Percentiles rank a stretch among this genome's conserved stretches.
Evolutionary conservation across 2,329 filamentous ascomycete genomes (phyloP).

Genomic region (Helicocarpus griseus): DNA sequence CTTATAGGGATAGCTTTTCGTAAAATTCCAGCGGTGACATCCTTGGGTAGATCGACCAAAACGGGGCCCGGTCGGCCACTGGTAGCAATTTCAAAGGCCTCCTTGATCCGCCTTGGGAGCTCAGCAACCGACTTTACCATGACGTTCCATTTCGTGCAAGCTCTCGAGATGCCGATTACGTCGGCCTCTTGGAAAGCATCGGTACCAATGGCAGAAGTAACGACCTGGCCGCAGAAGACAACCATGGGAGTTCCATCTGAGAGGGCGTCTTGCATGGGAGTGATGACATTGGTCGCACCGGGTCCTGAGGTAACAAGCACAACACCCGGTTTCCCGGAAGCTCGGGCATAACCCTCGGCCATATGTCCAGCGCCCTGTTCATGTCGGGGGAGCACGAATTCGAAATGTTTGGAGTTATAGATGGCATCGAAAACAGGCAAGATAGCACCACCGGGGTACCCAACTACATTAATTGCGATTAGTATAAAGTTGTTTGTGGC

Average conservation of each 20-base stretch:
- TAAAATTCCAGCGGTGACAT: constrained; percentile 80
- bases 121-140: constrained; percentile 96
- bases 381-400: constrained; percentile 90
- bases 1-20: constrained; percentile 73
- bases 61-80: constrained; percentile 89
- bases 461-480: constrained; percentile 43
- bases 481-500: background rate
- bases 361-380: constrained; percentile 98
- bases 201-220: constrained; percentile 79
- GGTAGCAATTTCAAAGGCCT: constrained; percentile 96
- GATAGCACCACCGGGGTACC: constrained; percentile 91
- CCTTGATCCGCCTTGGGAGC: constrained; percentile 86
- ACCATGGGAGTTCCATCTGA: constrained; percentile 94
- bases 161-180: constrained; percentile 81
- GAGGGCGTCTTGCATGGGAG: constrained; percentile 90
- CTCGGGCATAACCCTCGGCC: constrained; percentile 93
- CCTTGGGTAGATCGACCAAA: constrained; percentile 90
- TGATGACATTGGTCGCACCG: constrained; percentile 92
- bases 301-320: constrained; percentile 95
- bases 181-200: constrained; percentile 98
- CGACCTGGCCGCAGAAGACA: constrained; percentile 90
- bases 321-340: constrained; percentile 86
- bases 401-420: constrained; percentile 94
- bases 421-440: constrained; percentile 98
- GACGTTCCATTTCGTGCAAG: constrained; percentile 98